Conservation (phyloP, 1,284 basidiomycete genomes). For the Papiliotrema flavescens region DNA sequence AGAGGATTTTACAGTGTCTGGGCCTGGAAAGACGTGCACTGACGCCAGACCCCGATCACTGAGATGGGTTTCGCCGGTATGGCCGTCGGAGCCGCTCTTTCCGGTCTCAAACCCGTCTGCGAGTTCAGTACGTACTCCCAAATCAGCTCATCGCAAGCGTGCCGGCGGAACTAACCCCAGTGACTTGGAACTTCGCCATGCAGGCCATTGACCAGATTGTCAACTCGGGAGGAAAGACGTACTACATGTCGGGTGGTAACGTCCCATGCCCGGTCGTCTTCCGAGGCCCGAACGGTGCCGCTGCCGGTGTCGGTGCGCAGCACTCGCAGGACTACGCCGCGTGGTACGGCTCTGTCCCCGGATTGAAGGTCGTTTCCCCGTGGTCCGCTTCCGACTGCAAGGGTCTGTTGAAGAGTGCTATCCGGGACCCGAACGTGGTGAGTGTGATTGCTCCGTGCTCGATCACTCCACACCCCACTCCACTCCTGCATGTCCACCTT, state of each 20-base stretch:
- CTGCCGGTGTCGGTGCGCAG: constrained; percentile 87
- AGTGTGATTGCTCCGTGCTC: constrained; percentile 8
- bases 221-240: constrained; percentile 99
- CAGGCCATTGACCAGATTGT: constrained; percentile 98
- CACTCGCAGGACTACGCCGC: constrained; percentile 88
- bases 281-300: constrained; percentile 99
- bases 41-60: constrained; percentile 73
- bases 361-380: constrained; percentile 95
- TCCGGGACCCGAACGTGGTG: constrained; percentile 93
- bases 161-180: constrained; percentile 12
- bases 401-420: constrained; percentile 94
- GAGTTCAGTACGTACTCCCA: constrained; percentile 69
- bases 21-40: neutral
- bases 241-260: constrained; percentile 99
- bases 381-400: constrained; percentile 98
- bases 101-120: constrained; percentile 93
- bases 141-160: neutral
- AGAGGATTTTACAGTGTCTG: no score
- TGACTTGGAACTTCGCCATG: constrained; percentile 51
- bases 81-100: constrained; percentile 89
- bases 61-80: constrained; percentile 99
- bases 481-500: neutral
- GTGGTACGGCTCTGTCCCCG: constrained; percentile 96
- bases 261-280: constrained; percentile 98
- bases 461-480: neutral